These are phyloP conservation scores for Cryphonectria nitschkei DNA, from an alignment of 2,329 filamentous ascomycete species.

Conservation along the genomic window DNA sequence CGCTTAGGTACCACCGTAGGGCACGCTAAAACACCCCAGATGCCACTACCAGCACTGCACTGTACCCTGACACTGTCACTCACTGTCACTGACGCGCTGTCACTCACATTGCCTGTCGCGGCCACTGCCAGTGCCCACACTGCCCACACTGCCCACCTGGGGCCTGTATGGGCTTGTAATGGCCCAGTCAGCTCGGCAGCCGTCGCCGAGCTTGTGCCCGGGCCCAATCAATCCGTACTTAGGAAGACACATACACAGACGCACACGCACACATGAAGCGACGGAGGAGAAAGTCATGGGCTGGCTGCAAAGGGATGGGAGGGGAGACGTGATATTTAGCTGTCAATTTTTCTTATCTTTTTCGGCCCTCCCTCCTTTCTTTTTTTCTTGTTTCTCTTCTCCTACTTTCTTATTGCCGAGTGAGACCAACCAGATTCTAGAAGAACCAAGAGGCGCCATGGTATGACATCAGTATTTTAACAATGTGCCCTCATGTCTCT, in stretches of 20 bases:
- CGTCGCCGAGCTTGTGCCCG: slow-evolving; percentile 1
- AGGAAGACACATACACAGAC: background rate
- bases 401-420: background rate
- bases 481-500: background rate
- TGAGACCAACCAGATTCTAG: background rate
- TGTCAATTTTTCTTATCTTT: background rate
- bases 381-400: background rate
- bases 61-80: slow-evolving; percentile 1
- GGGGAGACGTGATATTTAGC: background rate
- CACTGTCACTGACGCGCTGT: background rate
- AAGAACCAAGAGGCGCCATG: background rate
- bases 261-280: background rate
- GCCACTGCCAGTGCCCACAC: background rate
- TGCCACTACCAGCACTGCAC: slow-evolving; percentile 1
- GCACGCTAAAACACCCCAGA: slow-evolving; percentile 7
- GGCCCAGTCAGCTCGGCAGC: background rate
- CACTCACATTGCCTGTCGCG: background rate
- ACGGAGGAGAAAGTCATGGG: background rate
- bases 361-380: no score
- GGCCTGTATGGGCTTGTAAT: background rate
- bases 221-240: background rate
- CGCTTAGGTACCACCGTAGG: background rate
- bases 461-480: background rate
- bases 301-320: background rate
- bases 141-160: background rate